These are phyloP conservation scores for Magnaporthiopsis poae DNA, from an alignment of 2,329 filamentous ascomycete genomes.

Conservation along the genomic window DNA sequence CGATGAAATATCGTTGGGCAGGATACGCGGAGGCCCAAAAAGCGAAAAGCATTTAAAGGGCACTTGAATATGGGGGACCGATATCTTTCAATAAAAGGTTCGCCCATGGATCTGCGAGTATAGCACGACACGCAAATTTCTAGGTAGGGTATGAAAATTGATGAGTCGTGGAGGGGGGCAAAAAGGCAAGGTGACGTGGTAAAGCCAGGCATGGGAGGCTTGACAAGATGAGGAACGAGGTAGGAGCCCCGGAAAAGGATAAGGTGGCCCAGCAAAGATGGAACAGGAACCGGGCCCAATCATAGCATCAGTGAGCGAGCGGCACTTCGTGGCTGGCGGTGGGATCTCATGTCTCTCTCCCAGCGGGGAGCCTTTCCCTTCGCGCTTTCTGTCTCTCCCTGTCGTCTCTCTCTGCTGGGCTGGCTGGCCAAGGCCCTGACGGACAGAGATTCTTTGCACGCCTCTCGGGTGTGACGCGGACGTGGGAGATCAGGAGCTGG, in stretches of 20 bases:
- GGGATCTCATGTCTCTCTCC: background rate
- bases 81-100: background rate
- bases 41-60: background rate
- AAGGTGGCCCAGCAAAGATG: background rate
- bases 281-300: background rate
- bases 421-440: background rate
- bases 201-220: background rate
- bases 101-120: background rate
- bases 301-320: background rate
- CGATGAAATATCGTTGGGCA: too few relatives aligned
- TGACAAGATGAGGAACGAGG: background rate
- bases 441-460: background rate
- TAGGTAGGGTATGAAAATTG: background rate
- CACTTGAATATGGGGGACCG: background rate
- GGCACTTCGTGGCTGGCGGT: background rate
- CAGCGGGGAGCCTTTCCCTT: background rate
- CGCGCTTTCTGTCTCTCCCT: background rate
- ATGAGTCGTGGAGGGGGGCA: background rate
- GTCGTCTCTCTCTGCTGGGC: background rate
- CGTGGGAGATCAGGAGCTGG: background rate
- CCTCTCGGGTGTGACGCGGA: background rate
- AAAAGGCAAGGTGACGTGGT: constrained; percentile 2
- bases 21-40: too few relatives aligned
- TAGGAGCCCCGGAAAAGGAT: background rate
- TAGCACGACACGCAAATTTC: background rate